These are phyloP conservation scores for Mrakia gelida DNA, from an alignment of 768 basidiomycete genomes.

Conservation along the genomic window DNA sequence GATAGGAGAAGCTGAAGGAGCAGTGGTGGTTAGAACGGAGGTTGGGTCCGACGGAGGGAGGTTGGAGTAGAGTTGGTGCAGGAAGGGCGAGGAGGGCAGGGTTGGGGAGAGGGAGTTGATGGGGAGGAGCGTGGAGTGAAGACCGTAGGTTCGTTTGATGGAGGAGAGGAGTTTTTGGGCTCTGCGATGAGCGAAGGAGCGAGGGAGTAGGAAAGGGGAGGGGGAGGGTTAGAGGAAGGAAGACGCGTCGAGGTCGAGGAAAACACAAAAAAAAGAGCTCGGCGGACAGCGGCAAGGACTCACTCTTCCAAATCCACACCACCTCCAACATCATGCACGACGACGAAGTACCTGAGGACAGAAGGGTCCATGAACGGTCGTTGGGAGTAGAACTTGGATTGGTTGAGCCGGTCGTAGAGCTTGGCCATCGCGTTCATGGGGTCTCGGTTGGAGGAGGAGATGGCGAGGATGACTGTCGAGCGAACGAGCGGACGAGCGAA, in stretches of 20 bases:
- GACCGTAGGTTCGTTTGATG: conserved; percentile 40
- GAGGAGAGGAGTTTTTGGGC: conserved; percentile 39
- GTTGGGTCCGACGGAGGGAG: conserved; percentile 18
- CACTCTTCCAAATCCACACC: conserved; percentile 37
- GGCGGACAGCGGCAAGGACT: conserved; percentile 20
- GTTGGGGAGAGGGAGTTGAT: conserved; percentile 27
- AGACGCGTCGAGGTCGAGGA: neutral
- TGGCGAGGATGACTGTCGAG: conserved; percentile 38
- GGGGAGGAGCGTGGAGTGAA: conserved; percentile 23
- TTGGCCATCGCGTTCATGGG: conserved; percentile 39
- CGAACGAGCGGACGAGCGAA: neutral
- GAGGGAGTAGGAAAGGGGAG: neutral
- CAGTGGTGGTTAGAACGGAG: neutral
- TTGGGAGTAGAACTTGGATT: conserved; percentile 32
- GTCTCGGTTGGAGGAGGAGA: conserved; percentile 40
- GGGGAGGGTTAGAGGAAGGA: neutral
- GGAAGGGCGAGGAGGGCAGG: conserved; percentile 19
- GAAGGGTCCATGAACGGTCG: conserved; percentile 41
- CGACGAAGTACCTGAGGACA: conserved; percentile 41
- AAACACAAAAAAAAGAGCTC: neutral
- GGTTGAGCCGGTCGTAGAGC: conserved; percentile 35
- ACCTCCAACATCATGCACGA: conserved; percentile 42
- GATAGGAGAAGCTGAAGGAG: neutral
- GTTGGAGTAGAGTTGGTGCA: conserved; percentile 19
- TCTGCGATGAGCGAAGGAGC: conserved; percentile 24